phyloP scores from a whole-genome alignment of 2,329 filamentous ascomycete species.

The Fusarium oxysporum region DNA sequence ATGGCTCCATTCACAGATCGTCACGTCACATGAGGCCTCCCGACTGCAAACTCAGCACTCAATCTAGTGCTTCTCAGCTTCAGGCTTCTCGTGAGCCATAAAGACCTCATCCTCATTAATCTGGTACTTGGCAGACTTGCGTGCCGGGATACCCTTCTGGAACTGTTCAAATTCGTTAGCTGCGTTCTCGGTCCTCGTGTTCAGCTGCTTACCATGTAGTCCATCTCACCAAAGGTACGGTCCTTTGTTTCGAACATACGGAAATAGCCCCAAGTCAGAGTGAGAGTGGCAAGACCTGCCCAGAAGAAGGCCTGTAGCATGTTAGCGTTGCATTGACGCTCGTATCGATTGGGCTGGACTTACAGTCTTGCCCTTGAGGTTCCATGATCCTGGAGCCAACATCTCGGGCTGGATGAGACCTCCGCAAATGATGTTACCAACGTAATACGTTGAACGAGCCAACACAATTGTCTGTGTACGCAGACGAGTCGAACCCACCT shows the following conservation, averaged over 20 bases:
- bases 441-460: conserved; percentile 54
- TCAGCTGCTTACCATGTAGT: conserved; percentile 51
- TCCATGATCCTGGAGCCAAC: conserved; percentile 54
- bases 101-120: conserved; percentile 52
- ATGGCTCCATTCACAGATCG: background rate
- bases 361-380: conserved; percentile 55
- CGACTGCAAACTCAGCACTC: background rate
- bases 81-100: conserved; percentile 30
- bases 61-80: conserved; percentile 29
- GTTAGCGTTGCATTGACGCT: conserved; percentile 6
- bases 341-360: background rate
- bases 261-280: conserved; percentile 57
- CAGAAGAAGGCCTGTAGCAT: conserved; percentile 56
- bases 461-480: conserved; percentile 58
- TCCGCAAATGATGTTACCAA: conserved; percentile 56
- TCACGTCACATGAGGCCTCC: conserved; percentile 1
- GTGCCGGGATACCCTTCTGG: conserved; percentile 53
- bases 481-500: conserved; percentile 57
- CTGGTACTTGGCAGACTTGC: conserved; percentile 53
- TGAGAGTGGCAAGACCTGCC: conserved; percentile 52
- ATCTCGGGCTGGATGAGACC: conserved; percentile 55
- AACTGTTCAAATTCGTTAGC: conserved; percentile 42
- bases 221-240: conserved; percentile 59
- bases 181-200: background rate
- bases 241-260: conserved; percentile 59